A percentile compares a stretch with the other conserved stretches of the same genome.
These are phyloP conservation scores for Globisporangium parvum DNA, from an alignment of 352 stramenopile species.

Conservation along the genomic window DNA sequence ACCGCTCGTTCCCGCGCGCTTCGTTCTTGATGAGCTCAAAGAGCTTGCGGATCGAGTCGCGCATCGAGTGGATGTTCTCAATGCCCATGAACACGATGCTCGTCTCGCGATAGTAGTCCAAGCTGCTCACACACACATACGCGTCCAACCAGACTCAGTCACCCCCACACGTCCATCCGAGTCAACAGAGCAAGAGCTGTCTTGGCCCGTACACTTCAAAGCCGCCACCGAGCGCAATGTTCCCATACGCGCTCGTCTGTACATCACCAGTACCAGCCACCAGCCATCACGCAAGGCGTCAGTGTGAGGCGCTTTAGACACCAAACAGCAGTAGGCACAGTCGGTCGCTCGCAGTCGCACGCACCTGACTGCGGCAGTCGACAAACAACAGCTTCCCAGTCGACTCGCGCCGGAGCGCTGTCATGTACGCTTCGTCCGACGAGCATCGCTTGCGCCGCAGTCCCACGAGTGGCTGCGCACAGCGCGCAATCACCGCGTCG, in stretches of 20 bases:
- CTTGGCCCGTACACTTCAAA: constrained; percentile 83
- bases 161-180: neutral
- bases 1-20: constrained; percentile 64
- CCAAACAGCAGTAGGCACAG: neutral
- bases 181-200: constrained; percentile 10
- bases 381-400: constrained; percentile 66
- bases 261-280: neutral
- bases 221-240: constrained; percentile 68
- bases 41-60: constrained; percentile 74
- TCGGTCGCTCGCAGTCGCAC: neutral
- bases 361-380: constrained; percentile 73
- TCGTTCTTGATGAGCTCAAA: constrained; percentile 86
- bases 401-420: constrained; percentile 46
- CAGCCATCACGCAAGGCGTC: neutral
- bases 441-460: constrained; percentile 89
- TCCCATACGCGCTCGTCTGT: constrained; percentile 81
- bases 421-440: constrained; percentile 87
- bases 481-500: constrained; percentile 90
- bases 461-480: constrained; percentile 92
- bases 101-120: constrained; percentile 80
- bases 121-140: constrained; percentile 15
- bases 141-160: constrained; percentile 1
- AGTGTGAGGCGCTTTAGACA: neutral
- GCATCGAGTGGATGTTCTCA: constrained; percentile 92
- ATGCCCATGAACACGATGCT: constrained; percentile 86